Base-by-base conservation (phyloP, 495 filamentous ascomycete genomes). In the Penicillium parvum region DNA sequence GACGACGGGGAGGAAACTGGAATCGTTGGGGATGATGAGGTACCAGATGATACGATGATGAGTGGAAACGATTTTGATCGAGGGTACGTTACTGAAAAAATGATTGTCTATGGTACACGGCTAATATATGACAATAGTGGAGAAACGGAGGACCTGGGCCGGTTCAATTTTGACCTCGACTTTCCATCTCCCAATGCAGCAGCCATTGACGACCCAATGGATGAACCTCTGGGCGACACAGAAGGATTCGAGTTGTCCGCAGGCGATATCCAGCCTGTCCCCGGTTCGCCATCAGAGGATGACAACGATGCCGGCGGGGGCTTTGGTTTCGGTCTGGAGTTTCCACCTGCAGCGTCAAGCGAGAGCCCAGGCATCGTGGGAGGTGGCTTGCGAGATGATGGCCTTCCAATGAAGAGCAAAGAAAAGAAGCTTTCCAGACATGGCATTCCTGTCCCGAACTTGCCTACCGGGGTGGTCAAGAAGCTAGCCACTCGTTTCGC, bases 401-500 rank as follows among this genome's bases (percentile, higher is more conserved):
- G 54, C 4, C 28, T 32, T 11, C 29, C 56, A 11, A 11, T 45
- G 5, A 48, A 48, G 20, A 50, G 52, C 23, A 72, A 81, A 44
- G 69, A 72, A 43, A 70, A 72, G 50, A 74, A 81, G 47, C 54
- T 85, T n/a, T 90, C 89, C 3, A 72, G 76, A 40, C 68, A 86
- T 52, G 86, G 88, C 4, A 82, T 86, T 40, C 76, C 81, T 35
- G 85, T 90, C 41, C 85, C 86, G 2, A 82, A 81, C 14, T 66
- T 96, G 21, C 85, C 88, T 2, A 63, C 75, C 10, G 72, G 75
- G 0, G 76, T 87, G 10, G 77, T 92, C 25, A 87, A 86, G 56
- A 83, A 84, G 50, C 63, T 95, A 18, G 87, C 88, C 19, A 83
- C 76, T 12, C 82, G 72, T 1, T 86, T 88, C 44, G 73, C 79